Conservation (phyloP, 331 rosid species). For the Ulmus americana region DNA sequence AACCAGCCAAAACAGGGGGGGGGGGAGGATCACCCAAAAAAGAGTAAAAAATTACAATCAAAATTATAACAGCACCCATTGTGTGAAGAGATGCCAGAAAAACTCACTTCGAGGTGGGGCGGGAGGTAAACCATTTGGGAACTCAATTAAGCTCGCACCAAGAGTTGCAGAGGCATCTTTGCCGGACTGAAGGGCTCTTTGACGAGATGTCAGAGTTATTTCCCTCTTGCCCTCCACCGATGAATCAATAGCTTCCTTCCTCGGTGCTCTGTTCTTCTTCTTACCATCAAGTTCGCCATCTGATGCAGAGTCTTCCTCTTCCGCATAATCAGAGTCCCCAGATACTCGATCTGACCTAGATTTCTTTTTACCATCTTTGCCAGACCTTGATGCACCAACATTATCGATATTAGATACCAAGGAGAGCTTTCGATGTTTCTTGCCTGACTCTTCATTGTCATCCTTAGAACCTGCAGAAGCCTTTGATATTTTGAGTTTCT, state of each 20-base stretch:
- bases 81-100: conserved; percentile 5
- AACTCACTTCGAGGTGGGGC: conserved; percentile 90
- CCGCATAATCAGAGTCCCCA: conserved; percentile 64
- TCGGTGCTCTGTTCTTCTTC: conserved; percentile 59
- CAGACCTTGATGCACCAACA: conserved; percentile 40
- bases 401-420: conserved; percentile 52
- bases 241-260: conserved; percentile 61
- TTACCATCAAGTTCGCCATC: conserved; percentile 62
- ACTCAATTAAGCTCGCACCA: conserved; percentile 58
- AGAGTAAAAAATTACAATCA: conserved; percentile 12
- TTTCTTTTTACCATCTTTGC: conserved; percentile 55
- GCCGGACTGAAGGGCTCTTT: conserved; percentile 74
- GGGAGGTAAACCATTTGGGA: conserved; percentile 90
- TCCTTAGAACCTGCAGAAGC: conserved; percentile 44
- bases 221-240: conserved; percentile 56
- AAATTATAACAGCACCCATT: conserved; percentile 8
- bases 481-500: conserved; percentile 74
- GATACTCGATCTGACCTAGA: conserved; percentile 44
- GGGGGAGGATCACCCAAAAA: neutral
- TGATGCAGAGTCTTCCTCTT: conserved; percentile 58
- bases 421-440: conserved; percentile 63
- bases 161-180: conserved; percentile 50
- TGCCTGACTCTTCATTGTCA: conserved; percentile 59
- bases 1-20: too few species aligned
- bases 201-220: conserved; percentile 66